Percentiles rank a stretch among this genome's conserved stretches.
Evolutionary conservation across 1,284 basidiomycete genomes (phyloP).

Genomic region (Fereydounia khargensis): DNA sequence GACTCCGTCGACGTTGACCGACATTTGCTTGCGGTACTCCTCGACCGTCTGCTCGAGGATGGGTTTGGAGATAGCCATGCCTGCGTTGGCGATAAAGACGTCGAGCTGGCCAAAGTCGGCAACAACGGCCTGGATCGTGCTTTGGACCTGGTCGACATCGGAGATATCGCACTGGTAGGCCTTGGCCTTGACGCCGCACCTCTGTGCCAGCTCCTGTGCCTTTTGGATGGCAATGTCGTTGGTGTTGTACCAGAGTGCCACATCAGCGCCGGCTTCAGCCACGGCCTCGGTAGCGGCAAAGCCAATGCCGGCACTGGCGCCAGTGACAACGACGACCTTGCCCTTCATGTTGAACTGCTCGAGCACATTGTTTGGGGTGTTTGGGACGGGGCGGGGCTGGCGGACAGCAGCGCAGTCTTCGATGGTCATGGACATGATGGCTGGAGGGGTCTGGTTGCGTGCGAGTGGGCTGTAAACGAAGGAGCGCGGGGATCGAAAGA

Average conservation of each 20-base stretch:
- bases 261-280: conserved; percentile 53
- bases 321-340: conserved; percentile 51
- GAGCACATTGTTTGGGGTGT: conserved; percentile 32
- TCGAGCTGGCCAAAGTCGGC: conserved; percentile 43
- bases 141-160: conserved; percentile 21
- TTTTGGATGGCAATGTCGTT: conserved; percentile 42
- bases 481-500: no score
- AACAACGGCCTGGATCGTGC: conserved; percentile 24
- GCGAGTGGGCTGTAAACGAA: background rate
- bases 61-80: conserved; percentile 13
- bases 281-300: conserved; percentile 51
- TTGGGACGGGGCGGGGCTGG: conserved; percentile 24
- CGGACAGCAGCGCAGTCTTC: conserved; percentile 31
- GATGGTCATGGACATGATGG: conserved; percentile 40
- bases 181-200: conserved; percentile 38
- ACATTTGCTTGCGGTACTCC: conserved; percentile 43
- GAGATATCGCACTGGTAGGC: conserved; percentile 48
- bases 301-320: conserved; percentile 54
- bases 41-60: conserved; percentile 40
- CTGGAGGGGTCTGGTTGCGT: no score
- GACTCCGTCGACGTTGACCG: conserved; percentile 44
- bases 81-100: conserved; percentile 41
- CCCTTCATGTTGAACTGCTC: conserved; percentile 50
- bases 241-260: conserved; percentile 52
- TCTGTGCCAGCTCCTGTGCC: conserved; percentile 43